phyloP scores from a whole-genome alignment of 768 basidiomycete species.

The Amanita exitialis region DNA sequence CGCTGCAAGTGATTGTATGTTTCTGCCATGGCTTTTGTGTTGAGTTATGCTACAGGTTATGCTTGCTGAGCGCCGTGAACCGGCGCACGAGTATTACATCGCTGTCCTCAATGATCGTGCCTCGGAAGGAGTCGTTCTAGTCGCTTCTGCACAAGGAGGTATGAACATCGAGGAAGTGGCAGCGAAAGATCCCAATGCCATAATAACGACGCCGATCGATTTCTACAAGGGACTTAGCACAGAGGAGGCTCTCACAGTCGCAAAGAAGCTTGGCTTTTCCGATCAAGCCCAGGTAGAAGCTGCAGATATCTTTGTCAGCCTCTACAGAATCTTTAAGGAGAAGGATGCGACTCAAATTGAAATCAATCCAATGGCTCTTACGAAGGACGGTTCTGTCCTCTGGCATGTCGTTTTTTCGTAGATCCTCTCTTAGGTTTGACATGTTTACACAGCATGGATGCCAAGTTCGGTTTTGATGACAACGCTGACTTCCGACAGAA shows the following conservation, averaged over 20 bases:
- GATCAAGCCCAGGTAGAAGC: constrained; percentile 69
- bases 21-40: not conserved
- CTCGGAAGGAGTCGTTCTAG: constrained; percentile 82
- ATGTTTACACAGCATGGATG: constrained; percentile 77
- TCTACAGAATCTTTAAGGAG: constrained; percentile 96
- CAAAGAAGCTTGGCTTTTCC: constrained; percentile 88
- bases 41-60: constrained; percentile 56
- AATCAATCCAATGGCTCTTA: constrained; percentile 96
- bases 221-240: constrained; percentile 74
- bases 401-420: constrained; percentile 49
- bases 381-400: constrained; percentile 83
- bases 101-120: constrained; percentile 94
- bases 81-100: constrained; percentile 96
- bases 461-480: constrained; percentile 99
- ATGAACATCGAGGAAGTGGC: constrained; percentile 99
- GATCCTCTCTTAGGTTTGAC: constrained; percentile 1
- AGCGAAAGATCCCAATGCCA: constrained; percentile 86
- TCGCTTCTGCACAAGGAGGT: constrained; percentile 89
- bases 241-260: constrained; percentile 62
- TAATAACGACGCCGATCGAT: constrained; percentile 90
- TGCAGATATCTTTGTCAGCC: constrained; percentile 85
- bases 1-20: constrained; percentile 47
- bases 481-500: constrained; percentile 97
- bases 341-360: constrained; percentile 99
- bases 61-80: constrained; percentile 91